Conservation (phyloP, 768 basidiomycete genomes). For the Paxillus ammoniavirescens region DNA sequence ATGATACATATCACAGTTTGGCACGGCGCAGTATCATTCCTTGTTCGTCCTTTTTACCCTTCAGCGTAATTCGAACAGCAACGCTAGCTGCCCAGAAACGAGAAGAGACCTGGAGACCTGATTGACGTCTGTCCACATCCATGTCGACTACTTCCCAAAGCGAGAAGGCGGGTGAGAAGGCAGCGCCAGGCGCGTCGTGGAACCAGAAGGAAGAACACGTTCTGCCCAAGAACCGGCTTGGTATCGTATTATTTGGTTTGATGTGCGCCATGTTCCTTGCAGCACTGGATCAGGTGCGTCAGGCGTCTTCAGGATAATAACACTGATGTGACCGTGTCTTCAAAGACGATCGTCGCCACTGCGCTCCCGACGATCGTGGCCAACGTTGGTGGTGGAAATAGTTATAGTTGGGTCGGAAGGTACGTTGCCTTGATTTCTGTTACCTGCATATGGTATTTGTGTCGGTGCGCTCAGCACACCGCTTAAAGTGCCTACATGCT, state of each 20-base stretch:
- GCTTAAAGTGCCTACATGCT: slow-evolving; percentile 67
- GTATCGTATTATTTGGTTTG: slow-evolving; percentile 27
- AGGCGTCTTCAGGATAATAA: neutral
- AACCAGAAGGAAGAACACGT: slow-evolving; percentile 51
- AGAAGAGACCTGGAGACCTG: too few species aligned
- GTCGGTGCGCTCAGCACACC: neutral
- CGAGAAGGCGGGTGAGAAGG: slow-evolving; percentile 17
- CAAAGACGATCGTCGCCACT: slow-evolving; percentile 66
- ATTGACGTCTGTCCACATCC: neutral
- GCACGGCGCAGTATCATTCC: too few species aligned
- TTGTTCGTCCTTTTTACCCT: too few species aligned
- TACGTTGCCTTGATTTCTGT: slow-evolving; percentile 22
- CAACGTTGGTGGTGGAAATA: slow-evolving; percentile 59
- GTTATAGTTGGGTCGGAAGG: slow-evolving; percentile 77
- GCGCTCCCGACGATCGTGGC: slow-evolving; percentile 73
- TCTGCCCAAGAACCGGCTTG: slow-evolving; percentile 38
- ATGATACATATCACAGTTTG: too few species aligned
- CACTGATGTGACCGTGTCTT: neutral
- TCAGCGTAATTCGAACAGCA: too few species aligned
- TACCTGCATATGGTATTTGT: neutral
- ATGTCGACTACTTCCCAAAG: slow-evolving; percentile 8
- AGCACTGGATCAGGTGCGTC: slow-evolving; percentile 57
- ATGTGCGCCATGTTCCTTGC: slow-evolving; percentile 36
- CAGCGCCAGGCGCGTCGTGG: slow-evolving; percentile 52
- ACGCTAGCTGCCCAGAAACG: too few species aligned